Evolutionary conservation across 148 eudicot species (phyloP), one percentile per base, ranked within the genome.

Genomic region (Fallopia convolvulus): DNA sequence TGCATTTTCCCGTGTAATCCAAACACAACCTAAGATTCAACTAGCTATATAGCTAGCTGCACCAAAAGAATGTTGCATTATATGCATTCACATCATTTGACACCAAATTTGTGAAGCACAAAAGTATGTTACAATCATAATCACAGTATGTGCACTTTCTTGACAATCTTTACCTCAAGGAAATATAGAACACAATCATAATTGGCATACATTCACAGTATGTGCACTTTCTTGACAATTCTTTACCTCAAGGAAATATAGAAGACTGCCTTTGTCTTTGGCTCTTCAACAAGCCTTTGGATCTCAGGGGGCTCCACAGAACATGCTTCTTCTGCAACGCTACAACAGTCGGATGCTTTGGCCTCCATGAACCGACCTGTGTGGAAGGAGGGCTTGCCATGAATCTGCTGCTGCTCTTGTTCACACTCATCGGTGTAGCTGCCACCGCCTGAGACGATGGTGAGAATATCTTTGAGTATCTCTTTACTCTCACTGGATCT

Each of bases 291-390:
- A 82, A 18, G 65, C 87, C 88, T 76, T 80, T 81, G 77, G 80
- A 46, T 82, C 85, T 87, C 48, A 92, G 68, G 3, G 98, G 98
- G 76, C 99, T 94, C 99, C 99, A 94, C 10, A 94, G 88, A 75
- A 94, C 44, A 5, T 78, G 83, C 77, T 94, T 94, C 84, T 86
- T 84, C 76, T 90, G 97, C 75, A 92, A 61, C 2, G 97, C 97
- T 39, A 94, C 77, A 3, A 91, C 99, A 7, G 95, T 89, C 23
- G 98, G 98, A 80, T 90, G 97, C 82, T 87, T 94, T 1, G 97
- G 97, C 86, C 81, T 92, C 97, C 96, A 94, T 3, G 97, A 86
- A 8, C 88, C 90, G 10, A 75, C 83, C 81, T 78, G 84, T 8
- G 79, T 86, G 32, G 89, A 80, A 33, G 91, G 93, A 78, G 99